A percentile compares a stretch with the other conserved stretches of the same genome.
phyloP scores from a whole-genome alignment of 495 filamentous ascomycete genomes.

The Thozetella sp. region DNA sequence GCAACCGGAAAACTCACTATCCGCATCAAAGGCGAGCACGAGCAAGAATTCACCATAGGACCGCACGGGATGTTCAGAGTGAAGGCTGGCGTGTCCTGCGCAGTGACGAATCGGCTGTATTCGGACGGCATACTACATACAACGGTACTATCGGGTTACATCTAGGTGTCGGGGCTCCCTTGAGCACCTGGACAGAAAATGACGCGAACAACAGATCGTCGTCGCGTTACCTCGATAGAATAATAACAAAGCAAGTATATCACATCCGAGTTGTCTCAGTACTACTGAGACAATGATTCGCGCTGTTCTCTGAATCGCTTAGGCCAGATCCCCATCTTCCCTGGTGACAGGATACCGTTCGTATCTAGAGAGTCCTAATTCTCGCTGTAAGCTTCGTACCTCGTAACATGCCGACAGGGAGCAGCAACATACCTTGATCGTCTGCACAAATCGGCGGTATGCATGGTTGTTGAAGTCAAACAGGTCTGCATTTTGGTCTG shows the following conservation, averaged over 20 bases:
- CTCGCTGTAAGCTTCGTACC: neutral
- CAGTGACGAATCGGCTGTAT: constrained; percentile 29
- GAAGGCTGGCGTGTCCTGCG: constrained; percentile 18
- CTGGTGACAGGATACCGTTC: constrained; percentile 21
- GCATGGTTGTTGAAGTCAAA: constrained; percentile 32
- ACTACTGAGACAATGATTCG: neutral
- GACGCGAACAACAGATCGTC: too few species aligned
- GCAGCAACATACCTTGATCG: constrained; percentile 21
- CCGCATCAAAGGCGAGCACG: constrained; percentile 21
- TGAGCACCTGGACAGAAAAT: neutral
- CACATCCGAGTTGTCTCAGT: too few species aligned
- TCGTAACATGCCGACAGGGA: neutral
- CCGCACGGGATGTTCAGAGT: constrained; percentile 34
- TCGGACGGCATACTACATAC: constrained; percentile 34
- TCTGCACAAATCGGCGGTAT: constrained; percentile 28
- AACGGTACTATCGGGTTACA: constrained; percentile 19
- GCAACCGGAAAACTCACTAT: constrained; percentile 33
- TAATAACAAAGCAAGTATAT: too few species aligned
- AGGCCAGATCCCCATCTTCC: constrained; percentile 23
- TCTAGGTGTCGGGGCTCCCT: constrained; percentile 1
- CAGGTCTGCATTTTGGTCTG: constrained; percentile 25
- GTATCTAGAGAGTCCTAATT: constrained; percentile 19
- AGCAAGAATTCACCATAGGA: constrained; percentile 33
- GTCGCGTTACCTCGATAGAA: too few species aligned
- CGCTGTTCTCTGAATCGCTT: neutral